These are phyloP conservation scores for Tylopilus rubrobrunneus DNA, from an alignment of 768 basidiomycete genomes.

Conservation along the genomic window DNA sequence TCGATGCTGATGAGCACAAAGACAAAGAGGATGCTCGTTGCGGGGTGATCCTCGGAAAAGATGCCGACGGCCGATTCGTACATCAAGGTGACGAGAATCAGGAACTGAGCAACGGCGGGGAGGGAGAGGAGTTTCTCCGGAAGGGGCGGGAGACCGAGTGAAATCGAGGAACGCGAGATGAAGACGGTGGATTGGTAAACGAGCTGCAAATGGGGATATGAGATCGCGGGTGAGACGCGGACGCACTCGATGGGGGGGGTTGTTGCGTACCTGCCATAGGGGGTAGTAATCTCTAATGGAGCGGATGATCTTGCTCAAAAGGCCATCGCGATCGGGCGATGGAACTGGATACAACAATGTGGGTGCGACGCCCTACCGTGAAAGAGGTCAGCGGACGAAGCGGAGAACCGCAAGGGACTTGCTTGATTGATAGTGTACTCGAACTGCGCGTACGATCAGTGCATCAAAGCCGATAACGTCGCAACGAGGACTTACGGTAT, in stretches of 20 bases:
- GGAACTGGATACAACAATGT: conserved; percentile 89
- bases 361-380: conserved; percentile 73
- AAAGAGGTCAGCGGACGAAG: neutral
- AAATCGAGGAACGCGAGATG: conserved; percentile 87
- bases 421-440: conserved; percentile 93
- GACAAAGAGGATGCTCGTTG: conserved; percentile 55
- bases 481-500: conserved; percentile 43
- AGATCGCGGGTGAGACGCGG: neutral
- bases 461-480: neutral
- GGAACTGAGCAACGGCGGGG: conserved; percentile 69
- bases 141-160: conserved; percentile 77
- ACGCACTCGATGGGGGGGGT: neutral
- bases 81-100: conserved; percentile 58
- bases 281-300: conserved; percentile 91
- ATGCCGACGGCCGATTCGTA: conserved; percentile 69
- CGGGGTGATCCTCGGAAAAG: conserved; percentile 44
- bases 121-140: conserved; percentile 64
- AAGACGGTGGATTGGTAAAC: conserved; percentile 92
- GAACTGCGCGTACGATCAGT: conserved; percentile 47
- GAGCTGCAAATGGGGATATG: conserved; percentile 44
- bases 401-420: conserved; percentile 1
- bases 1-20: conserved; percentile 81
- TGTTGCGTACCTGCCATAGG: conserved; percentile 73
- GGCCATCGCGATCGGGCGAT: conserved; percentile 47
- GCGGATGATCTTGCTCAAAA: conserved; percentile 77